Evolutionary conservation across 495 filamentous ascomycete species (phyloP).

Genomic region (Barbatosphaeria neglecta): DNA sequence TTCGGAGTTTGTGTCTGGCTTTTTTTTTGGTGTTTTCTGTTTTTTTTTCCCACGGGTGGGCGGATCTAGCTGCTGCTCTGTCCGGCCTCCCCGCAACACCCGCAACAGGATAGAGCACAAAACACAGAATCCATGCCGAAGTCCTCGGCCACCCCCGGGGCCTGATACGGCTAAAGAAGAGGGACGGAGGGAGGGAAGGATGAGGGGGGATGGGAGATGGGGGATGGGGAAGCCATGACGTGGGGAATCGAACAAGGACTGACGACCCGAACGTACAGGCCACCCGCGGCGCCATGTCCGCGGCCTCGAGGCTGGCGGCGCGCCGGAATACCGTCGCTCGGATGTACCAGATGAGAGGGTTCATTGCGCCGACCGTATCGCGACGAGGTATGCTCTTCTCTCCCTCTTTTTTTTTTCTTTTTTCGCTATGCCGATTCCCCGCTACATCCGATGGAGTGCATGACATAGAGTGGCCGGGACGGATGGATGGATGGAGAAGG

Average conservation of each 20-base stretch:
- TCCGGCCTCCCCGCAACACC: too few relatives aligned
- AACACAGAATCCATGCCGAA: too few relatives aligned
- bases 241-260: not conserved
- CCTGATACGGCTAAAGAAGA: too few relatives aligned
- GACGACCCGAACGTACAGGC: slow-evolving; percentile 12
- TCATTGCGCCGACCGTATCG: slow-evolving; percentile 63
- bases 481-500: slow-evolving; percentile 3
- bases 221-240: not conserved
- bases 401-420: slow-evolving; percentile 23
- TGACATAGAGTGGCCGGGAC: not conserved
- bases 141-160: too few relatives aligned
- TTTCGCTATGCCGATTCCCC: too few relatives aligned
- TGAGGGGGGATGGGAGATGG: too few relatives aligned
- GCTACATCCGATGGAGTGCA: slow-evolving; percentile 31
- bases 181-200: too few relatives aligned
- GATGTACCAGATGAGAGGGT: slow-evolving; percentile 55
- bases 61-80: too few relatives aligned
- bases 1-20: too few relatives aligned
- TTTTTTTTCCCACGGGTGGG: too few relatives aligned
- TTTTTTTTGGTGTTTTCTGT: too few relatives aligned
- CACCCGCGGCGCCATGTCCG: slow-evolving; percentile 66
- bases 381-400: slow-evolving; percentile 52
- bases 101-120: too few relatives aligned
- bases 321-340: slow-evolving; percentile 49
- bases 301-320: slow-evolving; percentile 55